phyloP scores from a whole-genome alignment of 192 early-diverging fungal species.

The Lunasporangiospora selenospora region DNA sequence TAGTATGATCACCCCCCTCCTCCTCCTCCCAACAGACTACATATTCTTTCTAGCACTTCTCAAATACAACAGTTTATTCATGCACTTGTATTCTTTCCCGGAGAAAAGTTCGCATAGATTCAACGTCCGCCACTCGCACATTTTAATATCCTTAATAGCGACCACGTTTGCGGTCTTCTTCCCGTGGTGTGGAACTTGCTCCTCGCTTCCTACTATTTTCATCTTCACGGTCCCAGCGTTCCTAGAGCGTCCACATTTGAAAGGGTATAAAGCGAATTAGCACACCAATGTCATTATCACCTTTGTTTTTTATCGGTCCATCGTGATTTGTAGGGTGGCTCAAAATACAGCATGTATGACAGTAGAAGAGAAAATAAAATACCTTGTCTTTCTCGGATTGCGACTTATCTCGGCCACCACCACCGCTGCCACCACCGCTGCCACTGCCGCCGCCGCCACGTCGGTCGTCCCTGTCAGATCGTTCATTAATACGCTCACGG shows the following conservation, averaged over 20 bases:
- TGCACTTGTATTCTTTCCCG: no score
- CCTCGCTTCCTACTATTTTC: slow-evolving; percentile 38
- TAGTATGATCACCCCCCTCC: no score
- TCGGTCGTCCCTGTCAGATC: slow-evolving; percentile 13
- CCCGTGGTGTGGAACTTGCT: slow-evolving; percentile 22
- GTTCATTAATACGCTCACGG: slow-evolving; percentile 23
- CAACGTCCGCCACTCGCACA: no score
- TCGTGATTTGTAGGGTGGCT: not conserved
- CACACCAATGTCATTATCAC: no score
- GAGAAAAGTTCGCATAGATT: no score
- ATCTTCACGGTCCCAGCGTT: slow-evolving; percentile 47
- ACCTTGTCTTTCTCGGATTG: slow-evolving; percentile 47
- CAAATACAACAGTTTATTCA: no score
- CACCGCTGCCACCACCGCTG: slow-evolving; percentile 8
- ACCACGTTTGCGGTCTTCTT: slow-evolving; percentile 42
- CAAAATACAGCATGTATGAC: not conserved
- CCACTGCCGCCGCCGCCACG: slow-evolving; percentile 12
- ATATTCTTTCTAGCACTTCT: no score
- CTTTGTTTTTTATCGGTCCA: no score
- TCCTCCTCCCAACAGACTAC: no score
- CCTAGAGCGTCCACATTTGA: no score
- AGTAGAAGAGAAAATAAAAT: slow-evolving; percentile 2
- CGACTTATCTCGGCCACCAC: slow-evolving; percentile 16
- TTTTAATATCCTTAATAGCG: slow-evolving; percentile 19
- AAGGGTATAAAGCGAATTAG: no score